Base-by-base conservation (phyloP, 768 basidiomycete species). In the Rhizopogon salebrosus region DNA sequence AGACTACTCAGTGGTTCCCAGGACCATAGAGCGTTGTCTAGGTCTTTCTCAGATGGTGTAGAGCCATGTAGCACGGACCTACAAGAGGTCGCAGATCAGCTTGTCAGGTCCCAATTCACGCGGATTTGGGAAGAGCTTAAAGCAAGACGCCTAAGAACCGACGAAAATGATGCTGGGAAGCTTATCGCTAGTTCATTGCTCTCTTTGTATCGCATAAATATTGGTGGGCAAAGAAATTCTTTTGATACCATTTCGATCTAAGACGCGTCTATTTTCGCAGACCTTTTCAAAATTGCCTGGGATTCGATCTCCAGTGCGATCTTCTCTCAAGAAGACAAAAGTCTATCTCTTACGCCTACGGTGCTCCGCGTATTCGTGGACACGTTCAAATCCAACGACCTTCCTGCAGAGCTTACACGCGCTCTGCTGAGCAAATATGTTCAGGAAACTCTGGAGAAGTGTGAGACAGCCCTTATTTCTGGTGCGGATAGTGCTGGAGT, bases 271-370 rank as follows among this genome's bases (percentile, higher is more conserved):
- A 13, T 22, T 46, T 23, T 34, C 16, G 23, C 36, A 77, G 79
- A 66, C 29, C 60, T 87, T n/a, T 80, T 81, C 54, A 62, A 72
- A 9, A 64, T 66, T 1, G 78, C 76, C 2, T 86, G 85, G 77
- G 67, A 64, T 3, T 62, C 70, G 0, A 59, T 88, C 38, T 58
- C 56, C 49, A 54, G 48, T n/a, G 23, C 56, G 4, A 41, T 67
- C 8, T 38, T 53, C 16, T 46, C 45, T 51, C 40, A 26, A 52
- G 45, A 36, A 3, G 31, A 20, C 22, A 40, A 43, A 8, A 40
- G 40, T 22, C 45, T 24, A 11, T 48, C 57, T 34, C 31, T 46
- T 34, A 22, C 14, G 14, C 45, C 45, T 46, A 46, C 45, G 8
- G 45, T 34, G 14, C 45, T 46, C 20, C 45, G 31, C 29, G 31